phyloP scores from a whole-genome alignment of 2,329 filamentous ascomycete genomes.

The Chaetomium olivaceum region DNA sequence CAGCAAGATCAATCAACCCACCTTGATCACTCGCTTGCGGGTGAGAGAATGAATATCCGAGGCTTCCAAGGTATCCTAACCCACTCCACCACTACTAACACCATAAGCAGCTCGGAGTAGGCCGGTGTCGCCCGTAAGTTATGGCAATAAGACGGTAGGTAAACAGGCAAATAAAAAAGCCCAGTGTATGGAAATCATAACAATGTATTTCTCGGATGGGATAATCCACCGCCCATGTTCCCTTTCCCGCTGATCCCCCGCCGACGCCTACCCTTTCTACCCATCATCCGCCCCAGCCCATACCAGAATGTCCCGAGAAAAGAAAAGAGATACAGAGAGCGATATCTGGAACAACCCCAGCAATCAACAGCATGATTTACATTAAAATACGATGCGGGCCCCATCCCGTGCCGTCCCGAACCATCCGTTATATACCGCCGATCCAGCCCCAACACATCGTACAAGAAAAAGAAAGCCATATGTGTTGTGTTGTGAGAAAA shows the following conservation, averaged over 20 bases:
- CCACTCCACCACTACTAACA: background rate
- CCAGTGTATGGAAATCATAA: background rate
- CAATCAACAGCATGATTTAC: background rate
- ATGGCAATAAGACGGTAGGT: background rate
- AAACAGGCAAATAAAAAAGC: background rate
- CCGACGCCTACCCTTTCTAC: background rate
- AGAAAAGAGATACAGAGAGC: background rate
- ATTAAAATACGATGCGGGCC: conserved; percentile 1
- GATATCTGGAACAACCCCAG: background rate
- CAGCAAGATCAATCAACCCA: too few species aligned
- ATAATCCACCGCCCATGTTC: background rate
- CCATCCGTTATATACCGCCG: background rate
- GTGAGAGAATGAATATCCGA: too few species aligned
- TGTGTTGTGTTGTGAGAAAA: too few species aligned
- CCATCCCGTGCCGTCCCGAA: background rate
- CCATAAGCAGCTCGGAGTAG: background rate
- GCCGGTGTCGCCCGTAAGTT: too few species aligned
- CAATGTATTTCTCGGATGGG: background rate
- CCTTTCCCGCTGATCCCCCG: background rate
- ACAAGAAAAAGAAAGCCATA: background rate
- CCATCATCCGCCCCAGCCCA: background rate
- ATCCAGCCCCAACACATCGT: background rate
- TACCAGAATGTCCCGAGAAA: background rate
- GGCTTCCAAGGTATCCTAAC: too few species aligned
- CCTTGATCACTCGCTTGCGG: too few species aligned